Conservation (phyloP, 805 yeast species). For the Spathaspora boniae region DNA sequence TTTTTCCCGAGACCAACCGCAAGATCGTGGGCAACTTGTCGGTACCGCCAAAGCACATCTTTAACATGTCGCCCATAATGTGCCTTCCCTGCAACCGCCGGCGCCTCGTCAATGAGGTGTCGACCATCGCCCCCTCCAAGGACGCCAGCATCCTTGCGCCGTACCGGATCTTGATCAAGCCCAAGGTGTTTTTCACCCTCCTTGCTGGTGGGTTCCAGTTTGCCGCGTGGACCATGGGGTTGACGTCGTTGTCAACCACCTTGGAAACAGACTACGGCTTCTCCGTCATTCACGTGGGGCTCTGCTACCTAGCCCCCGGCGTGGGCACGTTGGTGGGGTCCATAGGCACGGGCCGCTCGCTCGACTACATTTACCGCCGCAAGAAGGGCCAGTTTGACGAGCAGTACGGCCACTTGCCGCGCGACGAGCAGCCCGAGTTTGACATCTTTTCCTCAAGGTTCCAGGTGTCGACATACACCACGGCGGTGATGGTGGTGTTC, state of each 20-base stretch:
- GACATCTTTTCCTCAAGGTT: constrained; percentile 54
- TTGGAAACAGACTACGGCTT: constrained; percentile 47
- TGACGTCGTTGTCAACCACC: constrained; percentile 59
- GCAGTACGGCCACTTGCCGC: constrained; percentile 21
- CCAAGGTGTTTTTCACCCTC: constrained; percentile 46
- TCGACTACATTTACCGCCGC: constrained; percentile 48
- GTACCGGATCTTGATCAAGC: constrained; percentile 35
- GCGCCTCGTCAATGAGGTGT: constrained; percentile 23
- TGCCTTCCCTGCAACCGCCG: constrained; percentile 16
- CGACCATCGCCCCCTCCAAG: constrained; percentile 19
- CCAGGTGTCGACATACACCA: constrained; percentile 35
- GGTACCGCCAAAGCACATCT: constrained; percentile 39
- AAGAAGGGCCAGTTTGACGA: constrained; percentile 16
- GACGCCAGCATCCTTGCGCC: constrained; percentile 24
- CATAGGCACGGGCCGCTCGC: constrained; percentile 48
- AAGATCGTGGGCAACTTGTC: constrained; percentile 71
- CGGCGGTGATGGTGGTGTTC: constrained; percentile 36
- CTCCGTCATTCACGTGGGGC: constrained; percentile 53
- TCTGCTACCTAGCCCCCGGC: constrained; percentile 71
- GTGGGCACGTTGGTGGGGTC: constrained; percentile 60
- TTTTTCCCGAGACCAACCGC: constrained; percentile 72
- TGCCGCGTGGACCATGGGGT: constrained; percentile 60
- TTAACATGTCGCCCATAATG: constrained; percentile 45
- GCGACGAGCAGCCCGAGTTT: constrained; percentile 30
- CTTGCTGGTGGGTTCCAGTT: constrained; percentile 58